Base-by-base conservation (phyloP, 2,329 filamentous ascomycete species). In the Phaeomoniella chlamydospora region DNA sequence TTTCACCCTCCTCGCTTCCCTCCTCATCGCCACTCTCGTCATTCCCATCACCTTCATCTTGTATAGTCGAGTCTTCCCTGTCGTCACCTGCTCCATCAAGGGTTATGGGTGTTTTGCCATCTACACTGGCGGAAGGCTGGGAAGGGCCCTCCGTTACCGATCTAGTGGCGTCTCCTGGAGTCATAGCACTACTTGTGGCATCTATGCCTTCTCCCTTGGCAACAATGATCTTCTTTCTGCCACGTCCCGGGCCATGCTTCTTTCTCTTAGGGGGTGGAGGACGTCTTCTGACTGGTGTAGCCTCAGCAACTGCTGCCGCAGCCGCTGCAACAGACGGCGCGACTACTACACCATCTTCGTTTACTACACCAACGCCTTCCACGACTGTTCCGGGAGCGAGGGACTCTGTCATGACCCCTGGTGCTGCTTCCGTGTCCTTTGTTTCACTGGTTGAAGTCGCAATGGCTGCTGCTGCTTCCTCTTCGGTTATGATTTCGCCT, bases 261-360 rank as follows among this genome's bases (percentile, higher is more conserved):
- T 88, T 93, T 55, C 83, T 78, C 55, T 85, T 86, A 0, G 82
- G 82, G 17, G 78, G 79, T 0, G 79, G 78, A n/a, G 11, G 10
- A 41, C 79, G 74, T 51, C 78, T 73, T 51, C 67, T 68, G 4
- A 34, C 32, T 17, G 32, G 32, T 17, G 32, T 34, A 10, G 32
- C 14, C n/a, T 15, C 16, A 3, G 64, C 58, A 12, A 68, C 67
- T 15, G 67, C 67, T 45, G 54, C 46, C 6, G 58, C 54, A 31
- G 55, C 46, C 56, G 62, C 48, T 54, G 65, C 46, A 53, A 48
- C 43, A 53, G 61, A 59, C 32, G 64, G 54, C 16, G 65, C 66
- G 41, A 73, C 72, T 14, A 75, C 64, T 14, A 74, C 60, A 26
- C 72, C 73, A 39, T 77, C 67, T 31, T 69, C 65, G 46, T 77